These are phyloP conservation scores for Fusarium caatingaense DNA, from an alignment of 2,329 filamentous ascomycete genomes.

Conservation along the genomic window DNA sequence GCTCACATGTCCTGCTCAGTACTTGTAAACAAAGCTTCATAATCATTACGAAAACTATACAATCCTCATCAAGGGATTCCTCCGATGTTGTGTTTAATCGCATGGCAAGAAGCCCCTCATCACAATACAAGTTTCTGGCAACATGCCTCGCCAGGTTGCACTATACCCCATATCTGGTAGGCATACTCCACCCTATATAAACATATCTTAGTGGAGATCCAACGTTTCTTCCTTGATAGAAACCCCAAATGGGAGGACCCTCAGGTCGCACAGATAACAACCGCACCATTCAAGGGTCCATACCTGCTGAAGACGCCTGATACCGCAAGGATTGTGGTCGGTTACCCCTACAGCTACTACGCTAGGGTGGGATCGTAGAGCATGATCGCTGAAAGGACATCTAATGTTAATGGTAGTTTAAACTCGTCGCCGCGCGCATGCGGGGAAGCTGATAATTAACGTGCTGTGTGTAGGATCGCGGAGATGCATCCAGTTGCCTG, in stretches of 20 bases:
- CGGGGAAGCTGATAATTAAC: not conserved
- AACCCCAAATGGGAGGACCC: not conserved
- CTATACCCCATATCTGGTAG: not conserved
- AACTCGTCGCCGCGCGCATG: not conserved
- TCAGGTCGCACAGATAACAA: not conserved
- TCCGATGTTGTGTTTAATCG: not conserved
- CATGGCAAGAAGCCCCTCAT: not conserved
- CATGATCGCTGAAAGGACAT: not conserved
- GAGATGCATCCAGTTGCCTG: not conserved
- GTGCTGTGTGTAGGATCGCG: not conserved
- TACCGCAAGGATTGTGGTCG: not conserved
- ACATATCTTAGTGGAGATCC: not conserved
- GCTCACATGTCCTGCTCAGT: fast-evolving
- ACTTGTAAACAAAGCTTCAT: not conserved
- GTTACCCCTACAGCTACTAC: not conserved
- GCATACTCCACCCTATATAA: not conserved
- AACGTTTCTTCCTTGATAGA: not conserved
- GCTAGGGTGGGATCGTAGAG: not conserved
- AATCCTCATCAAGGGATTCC: fast-evolving
- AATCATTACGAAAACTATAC: not conserved
- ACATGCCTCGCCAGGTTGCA: not conserved
- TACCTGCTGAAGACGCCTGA: not conserved
- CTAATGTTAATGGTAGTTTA: not conserved
- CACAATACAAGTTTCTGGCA: not conserved
- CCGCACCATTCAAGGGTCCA: not conserved